Evolutionary conservation across 768 basidiomycete genomes (phyloP).

Genomic region (Pleurotus tuber-regium): DNA sequence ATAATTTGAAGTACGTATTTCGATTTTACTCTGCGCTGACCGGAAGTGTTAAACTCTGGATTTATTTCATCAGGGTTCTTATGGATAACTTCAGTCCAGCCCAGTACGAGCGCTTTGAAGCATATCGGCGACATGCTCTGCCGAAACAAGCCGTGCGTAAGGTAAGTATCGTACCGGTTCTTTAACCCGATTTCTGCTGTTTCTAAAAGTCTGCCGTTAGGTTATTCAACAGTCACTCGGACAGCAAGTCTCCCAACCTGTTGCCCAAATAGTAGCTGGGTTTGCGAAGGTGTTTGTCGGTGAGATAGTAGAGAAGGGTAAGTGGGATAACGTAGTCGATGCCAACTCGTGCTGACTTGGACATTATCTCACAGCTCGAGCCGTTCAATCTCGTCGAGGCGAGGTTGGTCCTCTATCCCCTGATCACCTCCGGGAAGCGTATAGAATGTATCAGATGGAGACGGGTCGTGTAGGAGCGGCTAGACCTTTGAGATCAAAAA

Average conservation of each 20-base stretch:
- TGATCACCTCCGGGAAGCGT: slow-evolving; percentile 88
- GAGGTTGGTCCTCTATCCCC: slow-evolving; percentile 82
- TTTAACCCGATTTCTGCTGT: not conserved
- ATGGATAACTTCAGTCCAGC: slow-evolving; percentile 85
- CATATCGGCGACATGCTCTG: slow-evolving; percentile 79
- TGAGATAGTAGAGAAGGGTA: slow-evolving; percentile 88
- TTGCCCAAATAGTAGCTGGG: slow-evolving; percentile 87
- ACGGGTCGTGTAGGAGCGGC: slow-evolving; percentile 81
- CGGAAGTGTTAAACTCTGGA: not conserved
- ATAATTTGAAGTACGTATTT: slow-evolving; percentile 68
- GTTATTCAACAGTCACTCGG: slow-evolving; percentile 80
- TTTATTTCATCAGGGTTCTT: slow-evolving; percentile 55
- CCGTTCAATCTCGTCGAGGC: slow-evolving; percentile 67
- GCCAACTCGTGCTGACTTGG: no score
- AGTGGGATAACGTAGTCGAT: no score
- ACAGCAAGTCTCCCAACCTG: slow-evolving; percentile 82
- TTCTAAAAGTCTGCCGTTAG: slow-evolving; percentile 32
- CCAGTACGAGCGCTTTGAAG: slow-evolving; percentile 89
- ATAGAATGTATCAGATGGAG: slow-evolving; percentile 77
- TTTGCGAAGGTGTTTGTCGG: slow-evolving; percentile 92
- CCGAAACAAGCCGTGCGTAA: slow-evolving; percentile 82
- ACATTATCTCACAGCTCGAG: slow-evolving; percentile 51
- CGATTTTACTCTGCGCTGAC: not conserved
- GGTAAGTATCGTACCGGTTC: slow-evolving; percentile 49
- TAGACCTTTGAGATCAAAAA: slow-evolving; percentile 64